Evolutionary conservation across 768 basidiomycete genomes (phyloP).

Genomic region (Suillus fuscotomentosus): DNA sequence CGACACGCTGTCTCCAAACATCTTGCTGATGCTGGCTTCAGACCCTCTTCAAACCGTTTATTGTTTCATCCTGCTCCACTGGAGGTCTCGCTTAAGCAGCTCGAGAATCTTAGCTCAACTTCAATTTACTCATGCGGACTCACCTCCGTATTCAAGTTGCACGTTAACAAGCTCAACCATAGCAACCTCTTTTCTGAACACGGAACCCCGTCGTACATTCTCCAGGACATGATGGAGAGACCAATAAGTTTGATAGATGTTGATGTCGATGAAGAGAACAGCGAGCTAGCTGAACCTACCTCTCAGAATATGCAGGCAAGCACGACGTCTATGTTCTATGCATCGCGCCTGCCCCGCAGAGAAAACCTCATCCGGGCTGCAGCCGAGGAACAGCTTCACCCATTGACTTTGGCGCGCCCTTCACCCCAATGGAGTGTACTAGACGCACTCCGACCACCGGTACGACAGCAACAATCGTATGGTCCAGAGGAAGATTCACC

Average conservation of each 20-base stretch:
- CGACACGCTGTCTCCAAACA: slow-evolving; percentile 14
- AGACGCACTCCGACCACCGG: neutral
- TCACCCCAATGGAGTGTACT: slow-evolving; percentile 26
- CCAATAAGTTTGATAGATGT: neutral
- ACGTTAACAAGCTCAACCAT: slow-evolving; percentile 18
- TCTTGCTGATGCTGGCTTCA: slow-evolving; percentile 24
- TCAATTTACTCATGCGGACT: slow-evolving; percentile 27
- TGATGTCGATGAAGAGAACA: neutral
- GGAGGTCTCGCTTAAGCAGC: slow-evolving; percentile 31
- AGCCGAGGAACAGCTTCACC: slow-evolving; percentile 12
- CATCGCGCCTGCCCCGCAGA: neutral
- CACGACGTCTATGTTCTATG: neutral
- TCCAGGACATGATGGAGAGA: neutral
- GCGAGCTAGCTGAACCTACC: neutral
- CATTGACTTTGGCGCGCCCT: slow-evolving; percentile 24
- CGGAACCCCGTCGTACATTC: neutral
- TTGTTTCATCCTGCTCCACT: slow-evolving; percentile 47
- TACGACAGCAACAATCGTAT: neutral
- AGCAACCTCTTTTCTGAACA: neutral
- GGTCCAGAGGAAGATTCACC: neutral
- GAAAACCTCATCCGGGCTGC: neutral
- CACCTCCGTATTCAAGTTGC: slow-evolving; percentile 27
- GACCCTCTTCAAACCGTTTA: slow-evolving; percentile 22
- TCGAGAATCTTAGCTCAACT: slow-evolving; percentile 19
- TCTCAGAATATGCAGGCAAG: neutral